Evolutionary conservation across 2,329 filamentous ascomycete species (phyloP), one percentile per base, ranked within the genome.

Genomic region (Penicillium sp.): DNA sequence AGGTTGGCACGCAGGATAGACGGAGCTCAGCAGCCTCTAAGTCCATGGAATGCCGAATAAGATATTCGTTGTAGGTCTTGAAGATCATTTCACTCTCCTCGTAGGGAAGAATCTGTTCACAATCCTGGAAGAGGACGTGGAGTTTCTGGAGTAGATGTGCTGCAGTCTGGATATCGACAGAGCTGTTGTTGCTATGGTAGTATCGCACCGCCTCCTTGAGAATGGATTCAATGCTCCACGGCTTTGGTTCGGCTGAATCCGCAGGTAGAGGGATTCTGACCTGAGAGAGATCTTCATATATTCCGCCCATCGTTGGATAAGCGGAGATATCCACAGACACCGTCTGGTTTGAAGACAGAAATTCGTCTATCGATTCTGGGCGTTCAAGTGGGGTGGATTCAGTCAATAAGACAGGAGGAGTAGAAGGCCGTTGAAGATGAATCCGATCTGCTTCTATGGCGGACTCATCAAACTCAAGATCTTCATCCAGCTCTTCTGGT

Each of bases 1-100:
- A 85, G 3, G 74, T 73, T 3, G 83, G 80, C 52, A 85, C 84
- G 49, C 80, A 78, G 37, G 83, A 72, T 44, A 80, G 77, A 26
- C 85, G 82, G n/a, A 88, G 71, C 33, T 81, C 76, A 10, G 83
- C 82, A 5, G 84, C 84, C 60, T 77, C 75, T 16, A 76, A 57
- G 46, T 74, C 72, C 74, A 78, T 76, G n/a, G 70, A 72, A 47
- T 77, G 75, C 33, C 75, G 71, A 27, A 77, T 60, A 11, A 88
- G 75, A 55, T 83, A 82, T 49, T 81, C 79, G 68, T 87, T 83
- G 68, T 87, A 87, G 3, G 79, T 75, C 42, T 79, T 76, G 43
- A 86, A 78, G 43, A 86, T 81, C 46, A 77, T 74, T 66, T 86
- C 83, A 49, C 82, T 76, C 64, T 86, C 82, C 52, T 74, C 67